Evolutionary conservation across 345 rosid genomes (phyloP).

Genomic region (Dimocarpus longan): DNA sequence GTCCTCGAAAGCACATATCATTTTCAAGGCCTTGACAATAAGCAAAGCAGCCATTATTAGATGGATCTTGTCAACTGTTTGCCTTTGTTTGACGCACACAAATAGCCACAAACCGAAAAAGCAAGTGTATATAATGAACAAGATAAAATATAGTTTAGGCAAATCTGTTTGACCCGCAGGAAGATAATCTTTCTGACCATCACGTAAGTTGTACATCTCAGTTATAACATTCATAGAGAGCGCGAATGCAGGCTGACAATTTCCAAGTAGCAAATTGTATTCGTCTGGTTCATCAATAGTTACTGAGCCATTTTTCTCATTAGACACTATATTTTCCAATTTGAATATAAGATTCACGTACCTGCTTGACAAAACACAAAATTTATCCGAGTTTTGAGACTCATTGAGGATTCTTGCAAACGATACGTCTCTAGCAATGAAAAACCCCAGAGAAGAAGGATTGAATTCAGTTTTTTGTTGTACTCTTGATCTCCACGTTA

Average conservation of each 20-base stretch:
- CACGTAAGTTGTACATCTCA: constrained; percentile 46
- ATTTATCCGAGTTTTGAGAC: constrained; percentile 7
- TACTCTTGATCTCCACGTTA: constrained; percentile 31
- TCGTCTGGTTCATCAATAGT: constrained; percentile 33
- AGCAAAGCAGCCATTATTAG: constrained; percentile 50
- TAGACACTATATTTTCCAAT: constrained; percentile 27
- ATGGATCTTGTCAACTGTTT: constrained; percentile 46
- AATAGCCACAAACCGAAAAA: constrained; percentile 35
- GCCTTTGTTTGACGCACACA: constrained; percentile 37
- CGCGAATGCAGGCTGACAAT: constrained; percentile 48
- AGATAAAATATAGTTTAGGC: constrained; percentile 39
- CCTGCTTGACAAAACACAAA: constrained; percentile 44
- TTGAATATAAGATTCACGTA: constrained; percentile 32
- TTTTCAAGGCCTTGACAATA: constrained; percentile 46
- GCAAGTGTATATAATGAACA: constrained; percentile 34
- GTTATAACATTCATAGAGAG: constrained; percentile 56
- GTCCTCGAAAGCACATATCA: constrained; percentile 57
- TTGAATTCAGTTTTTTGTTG: constrained; percentile 12
- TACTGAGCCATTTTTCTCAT: constrained; percentile 29
- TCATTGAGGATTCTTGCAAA: constrained; percentile 34
- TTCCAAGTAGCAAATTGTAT: constrained; percentile 46
- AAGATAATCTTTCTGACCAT: constrained; percentile 48
- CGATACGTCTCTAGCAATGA: constrained; percentile 33
- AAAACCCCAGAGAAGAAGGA: constrained; percentile 49
- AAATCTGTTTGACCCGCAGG: constrained; percentile 47